These are phyloP conservation scores for Debaryomycetaceae sp. DNA, from an alignment of 1,139 yeast genomes.

Conservation along the genomic window DNA sequence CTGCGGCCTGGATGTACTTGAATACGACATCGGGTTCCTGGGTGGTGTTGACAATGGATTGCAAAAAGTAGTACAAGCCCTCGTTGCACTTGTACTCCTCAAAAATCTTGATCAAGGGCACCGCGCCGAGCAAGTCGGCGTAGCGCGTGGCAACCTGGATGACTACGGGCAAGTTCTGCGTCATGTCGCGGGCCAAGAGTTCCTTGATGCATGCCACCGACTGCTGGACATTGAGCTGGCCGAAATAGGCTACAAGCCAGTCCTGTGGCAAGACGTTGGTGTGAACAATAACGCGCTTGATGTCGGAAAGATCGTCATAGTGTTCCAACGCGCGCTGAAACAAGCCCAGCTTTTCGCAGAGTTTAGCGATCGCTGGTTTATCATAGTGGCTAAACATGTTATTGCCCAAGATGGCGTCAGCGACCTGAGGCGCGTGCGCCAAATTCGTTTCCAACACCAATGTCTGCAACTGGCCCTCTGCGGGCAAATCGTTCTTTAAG, in stretches of 20 bases:
- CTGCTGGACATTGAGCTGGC: slow-evolving; percentile 91
- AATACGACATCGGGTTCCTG: slow-evolving; percentile 93
- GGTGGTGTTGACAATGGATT: slow-evolving; percentile 85
- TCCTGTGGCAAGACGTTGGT: slow-evolving; percentile 81
- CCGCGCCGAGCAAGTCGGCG: slow-evolving; percentile 86
- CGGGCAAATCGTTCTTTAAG: slow-evolving; percentile 84
- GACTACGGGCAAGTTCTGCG: slow-evolving; percentile 84
- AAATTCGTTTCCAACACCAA: slow-evolving; percentile 87
- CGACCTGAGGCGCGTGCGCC: slow-evolving; percentile 97
- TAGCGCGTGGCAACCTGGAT: slow-evolving; percentile 96
- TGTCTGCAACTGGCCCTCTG: slow-evolving; percentile 94
- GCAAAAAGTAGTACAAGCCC: slow-evolving; percentile 88
- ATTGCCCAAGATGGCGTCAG: slow-evolving; percentile 95
- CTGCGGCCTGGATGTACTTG: slow-evolving; percentile 93
- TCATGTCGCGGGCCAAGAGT: slow-evolving; percentile 69
- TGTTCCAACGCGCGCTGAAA: slow-evolving; percentile 93
- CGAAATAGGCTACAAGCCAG: slow-evolving; percentile 89
- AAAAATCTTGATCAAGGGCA: slow-evolving; percentile 74
- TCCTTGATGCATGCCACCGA: slow-evolving; percentile 81
- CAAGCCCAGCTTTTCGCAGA: slow-evolving; percentile 91
- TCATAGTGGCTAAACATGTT: slow-evolving; percentile 94
- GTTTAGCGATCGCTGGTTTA: slow-evolving; percentile 80
- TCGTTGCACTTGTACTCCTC: slow-evolving; percentile 89
- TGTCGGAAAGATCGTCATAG: slow-evolving; percentile 88
- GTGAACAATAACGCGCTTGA: slow-evolving; percentile 87